Conservation (phyloP, 352 stramenopile genomes). For the Pythium myriotylum region DNA sequence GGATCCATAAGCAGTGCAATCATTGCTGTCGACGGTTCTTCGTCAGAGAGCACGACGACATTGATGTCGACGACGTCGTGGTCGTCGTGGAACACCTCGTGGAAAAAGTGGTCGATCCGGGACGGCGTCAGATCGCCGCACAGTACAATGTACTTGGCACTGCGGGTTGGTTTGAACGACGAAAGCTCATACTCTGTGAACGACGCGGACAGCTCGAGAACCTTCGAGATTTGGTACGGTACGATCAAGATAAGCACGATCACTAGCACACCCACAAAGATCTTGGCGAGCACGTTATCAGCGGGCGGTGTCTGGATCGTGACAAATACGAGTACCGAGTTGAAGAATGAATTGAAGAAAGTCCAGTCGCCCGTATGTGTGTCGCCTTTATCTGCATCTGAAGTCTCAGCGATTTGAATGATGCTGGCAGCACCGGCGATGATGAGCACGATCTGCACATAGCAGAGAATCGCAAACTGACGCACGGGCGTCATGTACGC, state of each 20-base stretch:
- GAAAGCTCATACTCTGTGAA: conserved; percentile 76
- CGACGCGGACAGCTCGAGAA: conserved; percentile 77
- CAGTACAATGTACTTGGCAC: conserved; percentile 75
- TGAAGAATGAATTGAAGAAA: conserved; percentile 90
- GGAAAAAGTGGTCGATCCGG: conserved; percentile 86
- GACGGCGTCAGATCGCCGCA: conserved; percentile 82
- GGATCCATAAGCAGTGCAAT: conserved; percentile 79
- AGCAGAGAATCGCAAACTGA: conserved; percentile 82
- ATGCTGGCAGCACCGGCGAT: conserved; percentile 74
- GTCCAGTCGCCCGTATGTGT: conserved; percentile 82
- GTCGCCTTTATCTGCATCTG: conserved; percentile 46
- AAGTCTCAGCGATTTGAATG: conserved; percentile 87
- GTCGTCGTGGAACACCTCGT: conserved; percentile 88
- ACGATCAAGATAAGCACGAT: conserved; percentile 86
- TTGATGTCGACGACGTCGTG: conserved; percentile 82
- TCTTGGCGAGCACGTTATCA: conserved; percentile 80
- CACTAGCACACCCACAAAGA: conserved; percentile 82
- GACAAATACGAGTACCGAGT: conserved; percentile 87
- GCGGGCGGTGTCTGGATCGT: conserved; percentile 84
- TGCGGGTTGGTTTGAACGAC: conserved; percentile 67
- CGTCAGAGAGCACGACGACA: conserved; percentile 76
- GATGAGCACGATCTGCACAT: conserved; percentile 81
- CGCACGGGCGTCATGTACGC: conserved; percentile 75
- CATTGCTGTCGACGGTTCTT: conserved; percentile 74
- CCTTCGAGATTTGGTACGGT: conserved; percentile 82